A percentile compares a stretch with the other conserved stretches of the same genome.
These are phyloP conservation scores for Withania somnifera DNA, from an alignment of 305 asterid genomes.

Conservation along the genomic window DNA sequence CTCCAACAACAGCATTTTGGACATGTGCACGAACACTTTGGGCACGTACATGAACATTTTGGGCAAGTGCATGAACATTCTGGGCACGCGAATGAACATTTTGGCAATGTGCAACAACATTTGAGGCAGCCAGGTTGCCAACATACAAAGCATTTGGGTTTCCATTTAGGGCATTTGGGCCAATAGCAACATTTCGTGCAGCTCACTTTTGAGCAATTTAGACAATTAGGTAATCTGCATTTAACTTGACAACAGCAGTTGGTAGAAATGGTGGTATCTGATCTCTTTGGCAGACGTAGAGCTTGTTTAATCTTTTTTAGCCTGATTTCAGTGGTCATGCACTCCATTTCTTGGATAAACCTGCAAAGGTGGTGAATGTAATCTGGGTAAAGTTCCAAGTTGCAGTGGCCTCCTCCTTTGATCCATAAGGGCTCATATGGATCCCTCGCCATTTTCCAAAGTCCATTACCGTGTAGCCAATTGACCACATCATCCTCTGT, in stretches of 20 bases:
- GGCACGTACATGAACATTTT: conserved; percentile 12
- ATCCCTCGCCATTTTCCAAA: conserved; percentile 84
- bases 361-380: conserved; percentile 75
- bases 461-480: conserved; percentile 75
- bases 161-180: conserved; percentile 37
- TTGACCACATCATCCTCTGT: conserved; percentile 93
- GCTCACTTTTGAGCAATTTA: conserved; percentile 18
- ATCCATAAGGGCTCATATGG: conserved; percentile 96
- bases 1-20: conserved; percentile 20
- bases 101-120: conserved; percentile 37
- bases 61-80: conserved; percentile 48
- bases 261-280: conserved; percentile 18
- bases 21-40: conserved; percentile 39
- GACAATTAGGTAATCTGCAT: conserved; percentile 28
- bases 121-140: conserved; percentile 31
- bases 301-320: conserved; percentile 58
- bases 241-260: conserved; percentile 42
- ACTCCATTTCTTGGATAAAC: conserved; percentile 86
- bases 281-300: conserved; percentile 22
- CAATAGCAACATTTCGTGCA: conserved; percentile 37
- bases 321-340: conserved; percentile 49
- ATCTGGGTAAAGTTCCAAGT: conserved; percentile 93
- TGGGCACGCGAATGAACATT: conserved; percentile 46
- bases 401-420: conserved; percentile 98
- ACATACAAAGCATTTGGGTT: conserved; percentile 18